Percentiles rank a stretch among this genome's conserved stretches.
phyloP scores from a whole-genome alignment of 1,284 basidiomycete species.

The Ustilago vetiveriae region DNA sequence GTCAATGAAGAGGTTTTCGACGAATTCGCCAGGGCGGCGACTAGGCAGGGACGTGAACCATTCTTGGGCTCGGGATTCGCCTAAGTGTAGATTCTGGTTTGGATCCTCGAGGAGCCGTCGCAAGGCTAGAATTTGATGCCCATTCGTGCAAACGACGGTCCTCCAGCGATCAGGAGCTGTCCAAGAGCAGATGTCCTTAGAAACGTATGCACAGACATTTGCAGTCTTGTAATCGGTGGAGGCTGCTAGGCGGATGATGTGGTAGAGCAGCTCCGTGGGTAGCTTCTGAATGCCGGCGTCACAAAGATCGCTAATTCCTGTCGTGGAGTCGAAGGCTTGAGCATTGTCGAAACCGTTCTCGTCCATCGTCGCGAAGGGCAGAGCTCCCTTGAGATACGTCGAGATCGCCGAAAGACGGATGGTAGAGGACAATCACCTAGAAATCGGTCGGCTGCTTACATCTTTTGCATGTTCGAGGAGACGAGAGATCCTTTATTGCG shows the following conservation, averaged over 20 bases:
- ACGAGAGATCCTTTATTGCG: no score
- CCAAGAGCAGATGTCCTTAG: conserved; percentile 38
- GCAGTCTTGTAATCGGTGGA: conserved; percentile 33
- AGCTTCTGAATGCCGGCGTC: conserved; percentile 5
- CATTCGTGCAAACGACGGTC: conserved; percentile 25
- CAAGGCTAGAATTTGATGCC: conserved; percentile 9
- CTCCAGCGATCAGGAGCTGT: conserved; percentile 46
- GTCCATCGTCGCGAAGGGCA: no score
- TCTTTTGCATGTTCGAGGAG: no score
- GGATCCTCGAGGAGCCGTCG: no score
- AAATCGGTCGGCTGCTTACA: no score
- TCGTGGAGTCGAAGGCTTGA: background rate
- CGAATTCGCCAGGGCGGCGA: conserved; percentile 9
- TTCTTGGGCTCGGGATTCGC: no score
- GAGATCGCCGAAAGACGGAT: no score
- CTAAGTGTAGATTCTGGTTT: no score
- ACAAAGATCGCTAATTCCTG: no score
- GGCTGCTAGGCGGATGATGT: conserved; percentile 40
- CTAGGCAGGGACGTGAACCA: conserved; percentile 19
- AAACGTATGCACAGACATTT: conserved; percentile 47
- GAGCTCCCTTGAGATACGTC: no score
- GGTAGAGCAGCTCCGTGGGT: conserved; percentile 35
- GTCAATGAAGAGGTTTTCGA: conserved; percentile 47
- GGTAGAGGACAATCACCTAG: no score
- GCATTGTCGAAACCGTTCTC: background rate